A percentile compares a stretch with the other conserved stretches of the same genome.
Evolutionary conservation across 108 stramenopile species (phyloP).

Genomic region (Pseudonitzschia multiseries): DNA sequence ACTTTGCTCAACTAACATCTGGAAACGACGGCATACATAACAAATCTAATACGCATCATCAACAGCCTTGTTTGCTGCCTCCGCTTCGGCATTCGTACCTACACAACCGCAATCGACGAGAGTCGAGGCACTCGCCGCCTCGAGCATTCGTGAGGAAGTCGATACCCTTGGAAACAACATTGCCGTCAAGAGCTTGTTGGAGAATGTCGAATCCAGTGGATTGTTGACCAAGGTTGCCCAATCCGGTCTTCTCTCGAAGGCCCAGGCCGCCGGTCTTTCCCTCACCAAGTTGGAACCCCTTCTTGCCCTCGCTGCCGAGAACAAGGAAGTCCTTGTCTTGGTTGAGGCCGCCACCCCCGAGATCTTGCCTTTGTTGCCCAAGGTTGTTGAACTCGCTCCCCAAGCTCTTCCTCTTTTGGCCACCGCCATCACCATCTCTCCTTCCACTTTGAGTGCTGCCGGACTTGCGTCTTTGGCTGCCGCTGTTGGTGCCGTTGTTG

Average conservation of each 20-base stretch:
- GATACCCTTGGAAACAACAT: constrained; percentile 83
- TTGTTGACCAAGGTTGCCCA: constrained; percentile 79
- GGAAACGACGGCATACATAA: background rate
- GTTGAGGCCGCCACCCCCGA: constrained; percentile 87
- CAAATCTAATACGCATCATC: background rate
- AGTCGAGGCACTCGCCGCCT: constrained; percentile 24
- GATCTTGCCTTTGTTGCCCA: constrained; percentile 78
- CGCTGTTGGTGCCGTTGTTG: constrained; percentile 59
- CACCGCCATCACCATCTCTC: constrained; percentile 55
- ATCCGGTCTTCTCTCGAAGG: constrained; percentile 83
- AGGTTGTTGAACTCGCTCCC: constrained; percentile 75
- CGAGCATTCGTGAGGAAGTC: constrained; percentile 45
- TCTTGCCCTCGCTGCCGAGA: constrained; percentile 62
- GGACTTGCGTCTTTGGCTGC: constrained; percentile 61
- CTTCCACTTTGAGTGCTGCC: constrained; percentile 46
- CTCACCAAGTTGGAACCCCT: constrained; percentile 85
- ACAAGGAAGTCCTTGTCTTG: constrained; percentile 77
- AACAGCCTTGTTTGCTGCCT: constrained; percentile 58
- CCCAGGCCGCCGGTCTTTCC: constrained; percentile 73
- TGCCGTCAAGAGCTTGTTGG: constrained; percentile 74
- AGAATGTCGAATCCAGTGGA: constrained; percentile 52
- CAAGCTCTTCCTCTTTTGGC: constrained; percentile 77
- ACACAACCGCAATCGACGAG: constrained; percentile 17
- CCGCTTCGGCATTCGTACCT: constrained; percentile 71
- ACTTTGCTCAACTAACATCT: background rate